Evolutionary conservation across 495 filamentous ascomycete species (phyloP), one percentile per base, ranked within the genome.

Genomic region (Parathielavia hyrcaniae): DNA sequence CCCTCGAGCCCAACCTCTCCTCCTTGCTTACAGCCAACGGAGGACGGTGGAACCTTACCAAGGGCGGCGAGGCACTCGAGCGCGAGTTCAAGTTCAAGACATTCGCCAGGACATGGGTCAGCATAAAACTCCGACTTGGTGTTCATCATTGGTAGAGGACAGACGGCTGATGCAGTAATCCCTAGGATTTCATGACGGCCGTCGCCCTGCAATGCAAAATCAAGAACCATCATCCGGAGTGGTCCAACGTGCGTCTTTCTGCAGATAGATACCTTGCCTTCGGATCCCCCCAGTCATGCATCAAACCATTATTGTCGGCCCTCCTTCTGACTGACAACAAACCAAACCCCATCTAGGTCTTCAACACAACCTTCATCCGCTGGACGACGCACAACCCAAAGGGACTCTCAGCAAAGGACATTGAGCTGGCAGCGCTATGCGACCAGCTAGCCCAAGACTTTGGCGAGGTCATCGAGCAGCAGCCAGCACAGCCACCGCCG

Each of bases 341-440:
- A n/a, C n/a, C n/a, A 26, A 17, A 34, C 39, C 14, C 16, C 26
- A 45, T 11, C 46, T 32, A 85, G 82, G 75, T 80, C 8, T 86
- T 81, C 69, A 85, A 84, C 61, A 81, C 72, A 30, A 77, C 77
- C 16, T 77, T 77, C 62, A 82, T 87, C 54, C 76, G 82, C 41
- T 90, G 86, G 88, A 90, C 86, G 12, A 90, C 88, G 17, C 87
- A 91, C 70, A 75, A 75, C 45, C 86, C 85, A 10, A 74, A 77
- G 20, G 87, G 88, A n/a, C 75, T 91, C n/a, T 85, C 84, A 0
- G 58, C 71, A 23, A 85, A 85, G 60, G 88, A 91, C 64, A 68
- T 86, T 39, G 67, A 76, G 16, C 77, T 90, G 71, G 88, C 88
- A 1, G 69, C 67, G 41, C 77, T 81, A 57, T 90, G 88, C 69